Conservation (phyloP, 345 rosid species). For the Hibiscus syriacus region DNA sequence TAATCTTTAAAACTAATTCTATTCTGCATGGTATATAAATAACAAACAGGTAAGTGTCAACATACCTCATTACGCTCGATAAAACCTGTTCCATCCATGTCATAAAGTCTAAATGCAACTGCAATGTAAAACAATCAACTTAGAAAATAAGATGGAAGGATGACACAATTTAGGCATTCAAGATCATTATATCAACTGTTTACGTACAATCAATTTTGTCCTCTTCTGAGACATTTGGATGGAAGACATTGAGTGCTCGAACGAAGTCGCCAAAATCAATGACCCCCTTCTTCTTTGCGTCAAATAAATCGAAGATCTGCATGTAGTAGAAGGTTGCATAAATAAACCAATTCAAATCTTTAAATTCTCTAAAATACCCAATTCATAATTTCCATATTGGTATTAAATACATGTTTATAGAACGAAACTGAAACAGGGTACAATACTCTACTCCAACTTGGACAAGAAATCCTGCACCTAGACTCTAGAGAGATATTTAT, state of each 20-base stretch:
- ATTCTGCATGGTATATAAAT: neutral
- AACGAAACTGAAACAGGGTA: neutral
- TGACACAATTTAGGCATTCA: neutral
- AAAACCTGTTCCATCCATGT: conserved; percentile 80
- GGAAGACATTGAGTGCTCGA: conserved; percentile 83
- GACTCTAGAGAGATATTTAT: neutral
- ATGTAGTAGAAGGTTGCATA: neutral
- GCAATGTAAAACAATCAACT: conserved; percentile 23
- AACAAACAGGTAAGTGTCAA: neutral
- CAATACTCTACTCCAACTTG: neutral
- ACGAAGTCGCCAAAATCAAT: conserved; percentile 97
- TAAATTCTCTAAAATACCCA: neutral
- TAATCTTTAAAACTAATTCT: conserved; percentile 9
- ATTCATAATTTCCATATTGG: neutral
- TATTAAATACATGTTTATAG: neutral
- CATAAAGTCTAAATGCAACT: conserved; percentile 96
- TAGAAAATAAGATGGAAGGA: neutral
- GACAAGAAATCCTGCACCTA: neutral
- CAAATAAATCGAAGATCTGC: conserved; percentile 96
- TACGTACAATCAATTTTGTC: conserved; percentile 87
- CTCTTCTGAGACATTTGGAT: conserved; percentile 76
- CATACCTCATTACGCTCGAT: conserved; percentile 95
- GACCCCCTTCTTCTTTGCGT: conserved; percentile 82
- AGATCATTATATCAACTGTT: neutral
- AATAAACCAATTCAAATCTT: neutral